Evolutionary conservation across 495 filamentous ascomycete species (phyloP).

Genomic region (Glonium stellatum): DNA sequence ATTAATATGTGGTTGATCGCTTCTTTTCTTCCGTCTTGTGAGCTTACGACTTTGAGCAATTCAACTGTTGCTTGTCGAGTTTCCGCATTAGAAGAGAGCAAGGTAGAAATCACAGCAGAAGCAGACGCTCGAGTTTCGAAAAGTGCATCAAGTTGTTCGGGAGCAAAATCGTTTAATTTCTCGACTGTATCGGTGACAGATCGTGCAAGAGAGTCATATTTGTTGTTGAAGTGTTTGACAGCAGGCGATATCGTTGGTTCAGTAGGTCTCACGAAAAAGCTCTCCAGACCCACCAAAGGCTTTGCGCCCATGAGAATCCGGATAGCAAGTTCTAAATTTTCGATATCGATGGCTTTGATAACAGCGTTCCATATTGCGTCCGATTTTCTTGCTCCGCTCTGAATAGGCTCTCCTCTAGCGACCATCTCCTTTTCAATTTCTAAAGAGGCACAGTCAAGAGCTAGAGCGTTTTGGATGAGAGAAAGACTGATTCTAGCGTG

Average conservation of each 20-base stretch:
- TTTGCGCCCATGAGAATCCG: conserved; percentile 63
- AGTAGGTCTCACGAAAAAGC: conserved; percentile 50
- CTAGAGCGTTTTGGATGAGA: conserved; percentile 63
- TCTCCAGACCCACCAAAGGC: conserved; percentile 63
- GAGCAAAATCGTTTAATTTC: conserved; percentile 64
- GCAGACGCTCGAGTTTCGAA: conserved; percentile 57
- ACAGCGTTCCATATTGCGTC: conserved; percentile 72
- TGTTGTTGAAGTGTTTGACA: conserved; percentile 64
- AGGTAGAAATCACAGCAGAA: conserved; percentile 58
- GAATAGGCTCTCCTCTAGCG: conserved; percentile 50
- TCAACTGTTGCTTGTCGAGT: conserved; percentile 70
- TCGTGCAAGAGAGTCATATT: conserved; percentile 60
- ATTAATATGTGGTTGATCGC: conserved; percentile 66
- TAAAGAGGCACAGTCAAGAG: conserved; percentile 68
- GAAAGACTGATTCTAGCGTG: conserved; percentile 39
- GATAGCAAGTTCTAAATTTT: conserved; percentile 58
- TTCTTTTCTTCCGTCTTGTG: conserved; percentile 60
- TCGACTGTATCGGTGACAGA: conserved; percentile 67
- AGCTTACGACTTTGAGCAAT: conserved; percentile 70
- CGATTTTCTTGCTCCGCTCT: conserved; percentile 58
- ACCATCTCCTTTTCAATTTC: conserved; percentile 64
- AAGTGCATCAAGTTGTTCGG: conserved; percentile 55
- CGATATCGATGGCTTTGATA: conserved; percentile 56
- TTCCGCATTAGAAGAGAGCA: conserved; percentile 61
- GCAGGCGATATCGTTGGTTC: conserved; percentile 43